Conservation (phyloP, 306 rosid genomes). For the Prunus padus region DNA sequence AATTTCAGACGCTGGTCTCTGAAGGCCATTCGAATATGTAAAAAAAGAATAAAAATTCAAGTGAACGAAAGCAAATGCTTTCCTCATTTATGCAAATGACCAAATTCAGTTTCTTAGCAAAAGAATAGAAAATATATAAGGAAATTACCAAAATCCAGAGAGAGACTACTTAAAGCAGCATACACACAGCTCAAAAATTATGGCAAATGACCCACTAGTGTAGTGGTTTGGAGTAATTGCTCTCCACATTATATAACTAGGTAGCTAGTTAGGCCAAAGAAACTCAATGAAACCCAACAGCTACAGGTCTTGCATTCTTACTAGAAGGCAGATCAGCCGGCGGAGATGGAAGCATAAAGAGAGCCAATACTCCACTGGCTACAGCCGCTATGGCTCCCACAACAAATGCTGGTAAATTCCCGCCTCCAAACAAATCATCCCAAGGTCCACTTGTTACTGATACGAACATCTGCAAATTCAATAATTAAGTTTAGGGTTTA, state of each 20-base stretch:
- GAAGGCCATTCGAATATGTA: too few relatives aligned
- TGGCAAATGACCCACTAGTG: too few relatives aligned
- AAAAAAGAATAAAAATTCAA: too few relatives aligned
- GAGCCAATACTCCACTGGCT: conserved; percentile 51
- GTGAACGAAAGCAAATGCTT: too few relatives aligned
- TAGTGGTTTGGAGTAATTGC: too few relatives aligned
- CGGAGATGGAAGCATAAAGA: conserved; percentile 69
- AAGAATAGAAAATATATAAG: too few relatives aligned
- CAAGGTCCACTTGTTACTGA: conserved; percentile 71
- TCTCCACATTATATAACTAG: not conserved
- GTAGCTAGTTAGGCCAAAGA: not conserved
- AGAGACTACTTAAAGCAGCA: too few relatives aligned
- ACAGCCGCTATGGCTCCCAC: conserved; percentile 65
- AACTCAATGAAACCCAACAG: conserved; percentile 39
- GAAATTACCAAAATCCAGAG: too few relatives aligned
- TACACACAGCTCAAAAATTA: too few relatives aligned
- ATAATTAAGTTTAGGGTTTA: not conserved
- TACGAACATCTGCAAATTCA: conserved; percentile 52
- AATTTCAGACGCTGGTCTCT: too few relatives aligned
- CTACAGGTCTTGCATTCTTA: conserved; percentile 22
- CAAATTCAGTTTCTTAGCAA: too few relatives aligned
- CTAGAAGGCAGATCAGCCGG: conserved; percentile 41
- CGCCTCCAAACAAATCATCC: conserved; percentile 76
- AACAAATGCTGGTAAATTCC: conserved; percentile 86
- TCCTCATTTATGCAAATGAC: too few relatives aligned